Conservation (phyloP, 495 filamentous ascomycete species). For the Podospora comata region DNA sequence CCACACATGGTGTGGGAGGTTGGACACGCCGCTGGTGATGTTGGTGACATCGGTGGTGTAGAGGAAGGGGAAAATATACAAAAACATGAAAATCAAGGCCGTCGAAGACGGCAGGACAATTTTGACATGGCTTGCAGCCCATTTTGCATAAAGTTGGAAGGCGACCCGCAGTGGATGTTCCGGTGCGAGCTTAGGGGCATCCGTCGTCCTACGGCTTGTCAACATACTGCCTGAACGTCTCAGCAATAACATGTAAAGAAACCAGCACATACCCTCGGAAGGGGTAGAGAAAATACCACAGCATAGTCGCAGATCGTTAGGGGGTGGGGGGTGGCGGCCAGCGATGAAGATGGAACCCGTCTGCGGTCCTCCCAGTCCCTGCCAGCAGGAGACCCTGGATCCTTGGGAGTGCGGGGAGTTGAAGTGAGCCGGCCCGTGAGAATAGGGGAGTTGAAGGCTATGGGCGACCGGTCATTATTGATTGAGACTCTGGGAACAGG, state of each 20-base stretch:
- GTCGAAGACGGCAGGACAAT: conserved; percentile 61
- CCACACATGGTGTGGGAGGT: conserved; percentile 73
- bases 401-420: conserved; percentile 3
- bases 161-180: conserved; percentile 56
- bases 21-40: conserved; percentile 55
- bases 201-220: conserved; percentile 50
- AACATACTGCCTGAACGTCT: conserved; percentile 7
- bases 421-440: conserved; percentile 1
- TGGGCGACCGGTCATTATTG: conserved; percentile 5
- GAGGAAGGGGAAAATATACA: conserved; percentile 66
- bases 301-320: conserved; percentile 34
- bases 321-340: neutral
- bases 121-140: conserved; percentile 63
- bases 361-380: neutral
- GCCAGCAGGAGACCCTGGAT: conserved; percentile 1
- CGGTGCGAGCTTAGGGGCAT: conserved; percentile 57
- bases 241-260: conserved; percentile 1
- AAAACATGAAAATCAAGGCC: conserved; percentile 57
- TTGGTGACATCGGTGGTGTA: conserved; percentile 60
- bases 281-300: conserved; percentile 64
- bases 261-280: conserved; percentile 53
- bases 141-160: conserved; percentile 61
- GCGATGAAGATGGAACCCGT: conserved; percentile 2
- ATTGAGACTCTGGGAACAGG: neutral
- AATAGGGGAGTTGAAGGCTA: neutral